Conservation (phyloP, 371 early-diverging fungal species). For the Funneliformis caledonium region DNA sequence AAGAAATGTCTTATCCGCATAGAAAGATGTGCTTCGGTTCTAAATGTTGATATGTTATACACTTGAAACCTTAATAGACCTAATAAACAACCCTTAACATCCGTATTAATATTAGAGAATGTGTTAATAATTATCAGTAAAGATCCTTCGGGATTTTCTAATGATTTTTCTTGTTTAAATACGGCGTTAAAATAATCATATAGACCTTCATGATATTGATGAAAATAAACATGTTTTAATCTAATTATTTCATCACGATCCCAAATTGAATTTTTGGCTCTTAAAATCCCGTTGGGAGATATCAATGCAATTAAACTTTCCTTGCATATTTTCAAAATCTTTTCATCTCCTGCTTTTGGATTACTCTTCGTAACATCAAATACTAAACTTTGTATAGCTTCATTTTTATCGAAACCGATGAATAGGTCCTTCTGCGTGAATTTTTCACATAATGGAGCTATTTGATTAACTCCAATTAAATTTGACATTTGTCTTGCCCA, state of each 20-base stretch:
- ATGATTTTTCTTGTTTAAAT: not conserved
- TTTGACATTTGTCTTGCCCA: constrained; percentile 37
- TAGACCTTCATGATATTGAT: constrained; percentile 13
- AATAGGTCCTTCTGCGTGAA: constrained; percentile 25
- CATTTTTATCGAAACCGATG: constrained; percentile 28
- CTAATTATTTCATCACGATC: constrained; percentile 22
- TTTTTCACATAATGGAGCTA: not conserved
- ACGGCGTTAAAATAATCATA: not conserved
- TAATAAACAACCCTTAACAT: constrained; percentile 24
- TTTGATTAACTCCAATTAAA: not conserved
- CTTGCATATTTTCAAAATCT: constrained; percentile 31
- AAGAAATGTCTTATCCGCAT: constrained; percentile 29
- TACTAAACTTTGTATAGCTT: constrained; percentile 37
- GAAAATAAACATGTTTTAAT: constrained; percentile 28
- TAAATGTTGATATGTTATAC: constrained; percentile 35
- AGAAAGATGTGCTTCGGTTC: constrained; percentile 33
- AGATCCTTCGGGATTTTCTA: not conserved
- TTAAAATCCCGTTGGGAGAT: constrained; percentile 27
- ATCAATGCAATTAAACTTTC: constrained; percentile 29
- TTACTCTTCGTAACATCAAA: not conserved
- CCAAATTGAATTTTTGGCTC: constrained; percentile 22
- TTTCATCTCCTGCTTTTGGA: not conserved
- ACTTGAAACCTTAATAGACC: constrained; percentile 24
- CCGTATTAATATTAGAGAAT: constrained; percentile 40
- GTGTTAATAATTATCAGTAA: constrained; percentile 23